Base-by-base conservation (phyloP, 805 yeast genomes). In the Scheffersomyces lignosus region DNA sequence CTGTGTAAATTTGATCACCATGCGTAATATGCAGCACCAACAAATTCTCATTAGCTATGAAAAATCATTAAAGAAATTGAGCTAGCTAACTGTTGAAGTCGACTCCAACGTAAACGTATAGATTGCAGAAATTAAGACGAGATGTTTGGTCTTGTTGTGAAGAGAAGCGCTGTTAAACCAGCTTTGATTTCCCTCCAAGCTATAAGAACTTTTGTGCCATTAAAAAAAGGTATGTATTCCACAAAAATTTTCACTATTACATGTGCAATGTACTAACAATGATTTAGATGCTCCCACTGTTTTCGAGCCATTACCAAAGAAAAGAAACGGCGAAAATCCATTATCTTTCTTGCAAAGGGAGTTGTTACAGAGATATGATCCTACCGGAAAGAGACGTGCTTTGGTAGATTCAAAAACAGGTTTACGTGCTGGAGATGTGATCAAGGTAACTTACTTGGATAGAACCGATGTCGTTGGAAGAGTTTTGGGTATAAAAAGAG, bases 371-470 rank as follows among this genome's bases (percentile, higher is more conserved):
- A 75, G 71, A 46, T 75, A 84, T 43, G 98, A 90, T 57, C 83
- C 88, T 13, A 66, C 75, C 3, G 93, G 91, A 4, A 66, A 71
- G 64, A 83, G 86, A 62, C 68, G 81, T 33, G 67, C 71, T 15
- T 60, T 83, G 31, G 63, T 87, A 20, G 65, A 73, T 37, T 65
- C 68, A 18, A 45, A 56, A 15, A 72, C 72, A 16, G 65, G 76
- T 39, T 66, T 90, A 20, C 73, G 87, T 38, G 76, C 95, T 0
- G 97, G 96, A 10, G 97, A 90, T 56, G 71, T 87, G 18, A 79
- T 90, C 26, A 78, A 85, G 44, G 83, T 90, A 3, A 77, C 80
- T 22, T 88, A 85, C 56, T 72, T 72, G 51, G 78, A 78, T 49
- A 78, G 83, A 56, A 78, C 83, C 37, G 77, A 77, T 17, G 82